Evolutionary conservation across 495 filamentous ascomycete genomes (phyloP).

Genomic region (Chaetomidium leptoderma): DNA sequence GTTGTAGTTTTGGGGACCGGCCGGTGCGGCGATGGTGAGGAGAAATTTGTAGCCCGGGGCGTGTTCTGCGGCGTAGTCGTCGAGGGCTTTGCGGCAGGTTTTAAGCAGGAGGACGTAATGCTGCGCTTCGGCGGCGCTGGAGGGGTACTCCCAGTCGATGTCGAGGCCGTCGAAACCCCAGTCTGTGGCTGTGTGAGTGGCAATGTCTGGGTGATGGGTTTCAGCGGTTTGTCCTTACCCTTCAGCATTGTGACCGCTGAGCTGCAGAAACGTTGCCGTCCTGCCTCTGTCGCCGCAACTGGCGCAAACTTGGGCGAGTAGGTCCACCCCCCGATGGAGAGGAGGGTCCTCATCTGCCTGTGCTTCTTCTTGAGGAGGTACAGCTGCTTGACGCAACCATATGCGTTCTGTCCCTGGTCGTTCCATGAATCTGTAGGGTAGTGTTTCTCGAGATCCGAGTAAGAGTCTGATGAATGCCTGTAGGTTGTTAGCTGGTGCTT

Average conservation of each 20-base stretch:
- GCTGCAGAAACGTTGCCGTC: constrained; percentile 56
- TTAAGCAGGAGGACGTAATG: constrained; percentile 68
- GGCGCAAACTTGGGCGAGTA: constrained; percentile 76
- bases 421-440: constrained; percentile 69
- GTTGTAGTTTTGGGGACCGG: constrained; percentile 61
- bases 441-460: constrained; percentile 67
- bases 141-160: constrained; percentile 63
- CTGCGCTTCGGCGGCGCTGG: constrained; percentile 54
- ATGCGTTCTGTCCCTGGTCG: constrained; percentile 62
- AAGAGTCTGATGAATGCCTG: constrained; percentile 50
- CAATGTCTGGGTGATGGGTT: neutral
- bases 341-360: constrained; percentile 73
- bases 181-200: constrained; percentile 34
- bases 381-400: constrained; percentile 81
- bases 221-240: constrained; percentile 16
- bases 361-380: constrained; percentile 77
- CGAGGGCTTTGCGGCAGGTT: constrained; percentile 60
- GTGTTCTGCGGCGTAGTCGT: constrained; percentile 54
- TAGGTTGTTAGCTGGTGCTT: neutral
- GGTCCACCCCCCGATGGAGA: constrained; percentile 88
- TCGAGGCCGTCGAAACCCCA: constrained; percentile 56
- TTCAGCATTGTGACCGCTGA: constrained; percentile 62
- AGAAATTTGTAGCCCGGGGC: constrained; percentile 56
- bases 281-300: constrained; percentile 55
- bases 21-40: constrained; percentile 66